Evolutionary conservation across 2,329 filamentous ascomycete species (phyloP), one percentile per base, ranked within the genome.

Genomic region (Plectosphaerella sp.): DNA sequence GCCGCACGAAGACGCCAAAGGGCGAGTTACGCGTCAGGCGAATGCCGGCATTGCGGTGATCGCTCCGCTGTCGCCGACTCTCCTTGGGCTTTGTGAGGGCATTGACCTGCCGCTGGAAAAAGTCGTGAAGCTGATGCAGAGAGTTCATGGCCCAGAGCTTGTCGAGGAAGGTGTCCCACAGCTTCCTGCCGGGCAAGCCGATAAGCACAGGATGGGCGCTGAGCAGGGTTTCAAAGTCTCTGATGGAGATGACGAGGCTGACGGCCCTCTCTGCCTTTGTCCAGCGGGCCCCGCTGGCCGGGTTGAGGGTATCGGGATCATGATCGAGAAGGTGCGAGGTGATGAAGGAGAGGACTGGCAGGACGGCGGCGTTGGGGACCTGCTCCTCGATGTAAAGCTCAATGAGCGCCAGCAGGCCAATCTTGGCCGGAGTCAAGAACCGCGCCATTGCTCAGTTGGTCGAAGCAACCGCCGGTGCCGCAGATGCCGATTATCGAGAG

Each of bases 351-450:
- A 96, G 78, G 33, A 96, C 77, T 14, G 88, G 80, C 43, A 93
- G 80, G 22, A 86, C 84, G n/a, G 87, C 84, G 48, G 81, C 77
- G 54, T 80, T 84, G 3, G 88, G 86, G 15, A 92, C 79, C 3
- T 78, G 74, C 20, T 84, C 84, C 58, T 88, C 84, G 37, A 83
- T 83, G 69, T 99, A 97, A 50, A 97, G 78, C 61, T 91, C 83
- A 49, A 94, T 80, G 50, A 99, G 80, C 51, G 84, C 83, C 51
- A 97, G 79, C 22, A 97, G 78, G 63, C 88, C 87, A 59, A 97
- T 82, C 66, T 94, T 96, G 59, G 90, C 86, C 12, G 93, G 89
- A n/a, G 89, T 96, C 45, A 97, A 79, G 68, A 88, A 96, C 52
- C 88, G 87, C 61, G 87, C 81, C 87, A 93, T 95, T 49, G 14